Percentiles rank a stretch among this genome's conserved stretches.
These are phyloP conservation scores for Leptodermis oblonga DNA, from an alignment of 257 asterid species.

Conservation along the genomic window DNA sequence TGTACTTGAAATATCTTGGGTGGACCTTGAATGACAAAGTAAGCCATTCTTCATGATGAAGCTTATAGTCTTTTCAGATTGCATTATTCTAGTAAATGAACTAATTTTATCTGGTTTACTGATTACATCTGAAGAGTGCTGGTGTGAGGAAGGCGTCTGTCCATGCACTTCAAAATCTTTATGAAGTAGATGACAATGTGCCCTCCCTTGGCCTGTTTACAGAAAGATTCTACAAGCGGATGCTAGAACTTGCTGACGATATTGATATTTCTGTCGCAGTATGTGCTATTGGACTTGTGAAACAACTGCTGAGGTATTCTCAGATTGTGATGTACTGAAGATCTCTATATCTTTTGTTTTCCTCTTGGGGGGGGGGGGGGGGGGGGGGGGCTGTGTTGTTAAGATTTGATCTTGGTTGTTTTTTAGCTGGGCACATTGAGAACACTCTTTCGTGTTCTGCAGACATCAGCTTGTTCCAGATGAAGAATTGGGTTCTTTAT, in stretches of 20 bases:
- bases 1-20: conserved; percentile 94
- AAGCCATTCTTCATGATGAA: conserved; percentile 22
- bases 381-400: not conserved
- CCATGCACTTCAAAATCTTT: conserved; percentile 88
- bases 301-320: conserved; percentile 77
- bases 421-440: conserved; percentile 22
- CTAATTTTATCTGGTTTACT: conserved; percentile 18
- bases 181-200: conserved; percentile 89
- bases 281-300: conserved; percentile 97
- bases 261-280: conserved; percentile 95
- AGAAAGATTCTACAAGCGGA: conserved; percentile 79
- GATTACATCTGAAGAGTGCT: conserved; percentile 57
- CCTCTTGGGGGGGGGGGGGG: not conserved
- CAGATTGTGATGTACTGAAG: not conserved
- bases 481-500: conserved; percentile 91
- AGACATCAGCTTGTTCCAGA: conserved; percentile 98
- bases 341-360: not conserved
- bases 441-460: conserved; percentile 32
- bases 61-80: conserved; percentile 17
- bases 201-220: conserved; percentile 97
- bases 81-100: conserved; percentile 14
- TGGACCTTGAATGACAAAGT: conserved; percentile 99
- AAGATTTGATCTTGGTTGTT: not conserved
- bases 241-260: conserved; percentile 99
- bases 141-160: conserved; percentile 95